A percentile compares a stretch with the other conserved stretches of the same genome.
Conservation (phyloP, 192 early-diverging fungal species). For the Polychytrium aggregatum region DNA sequence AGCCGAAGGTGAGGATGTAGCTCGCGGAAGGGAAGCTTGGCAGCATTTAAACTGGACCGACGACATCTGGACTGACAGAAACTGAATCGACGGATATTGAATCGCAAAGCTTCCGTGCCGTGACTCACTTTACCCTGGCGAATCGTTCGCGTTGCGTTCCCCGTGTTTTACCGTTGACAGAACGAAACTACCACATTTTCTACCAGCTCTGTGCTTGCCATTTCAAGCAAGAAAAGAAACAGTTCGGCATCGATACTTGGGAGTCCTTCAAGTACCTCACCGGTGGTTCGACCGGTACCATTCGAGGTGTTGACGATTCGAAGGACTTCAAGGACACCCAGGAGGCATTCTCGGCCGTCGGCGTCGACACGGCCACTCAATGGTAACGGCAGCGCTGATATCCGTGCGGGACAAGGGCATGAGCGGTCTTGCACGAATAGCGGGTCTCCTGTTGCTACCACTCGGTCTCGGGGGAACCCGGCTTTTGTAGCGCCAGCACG, state of each 20-base stretch:
- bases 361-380: slow-evolving; percentile 70
- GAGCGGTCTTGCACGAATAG: neutral
- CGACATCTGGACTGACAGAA: too few relatives aligned
- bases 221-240: slow-evolving; percentile 67
- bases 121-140: too few relatives aligned
- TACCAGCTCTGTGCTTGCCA: slow-evolving; percentile 94
- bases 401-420: neutral
- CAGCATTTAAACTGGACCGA: too few relatives aligned
- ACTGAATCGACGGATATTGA: too few relatives aligned
- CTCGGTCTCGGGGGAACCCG: too few relatives aligned
- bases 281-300: slow-evolving; percentile 67
- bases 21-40: too few relatives aligned
- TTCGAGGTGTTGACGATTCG: slow-evolving; percentile 83
- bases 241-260: slow-evolving; percentile 65
- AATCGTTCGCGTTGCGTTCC: too few relatives aligned
- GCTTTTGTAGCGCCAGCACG: too few relatives aligned
- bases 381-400: slow-evolving; percentile 44
- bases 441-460: neutral
- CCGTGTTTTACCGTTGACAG: too few relatives aligned
- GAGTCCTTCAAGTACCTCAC: slow-evolving; percentile 75
- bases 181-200: slow-evolving; percentile 99
- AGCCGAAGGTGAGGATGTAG: too few relatives aligned
- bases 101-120: too few relatives aligned
- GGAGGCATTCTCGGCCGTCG: slow-evolving; percentile 72
- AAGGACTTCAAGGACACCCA: slow-evolving; percentile 83